Evolutionary conservation across 2,329 filamentous ascomycete genomes (phyloP).

Genomic region (Setomelanomma holmii): DNA sequence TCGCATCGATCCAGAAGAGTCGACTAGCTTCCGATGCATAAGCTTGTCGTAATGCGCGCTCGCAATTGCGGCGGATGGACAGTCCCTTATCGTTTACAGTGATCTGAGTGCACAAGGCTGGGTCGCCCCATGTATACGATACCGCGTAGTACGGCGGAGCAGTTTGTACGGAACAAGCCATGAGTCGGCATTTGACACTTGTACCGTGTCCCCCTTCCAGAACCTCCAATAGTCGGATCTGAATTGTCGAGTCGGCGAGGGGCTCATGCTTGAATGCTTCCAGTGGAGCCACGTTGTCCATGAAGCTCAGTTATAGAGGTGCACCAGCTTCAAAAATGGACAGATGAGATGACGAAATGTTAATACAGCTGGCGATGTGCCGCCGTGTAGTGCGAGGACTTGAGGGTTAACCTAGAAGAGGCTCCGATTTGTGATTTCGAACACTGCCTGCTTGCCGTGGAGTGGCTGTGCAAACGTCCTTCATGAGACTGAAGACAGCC

Average conservation of each 20-base stretch:
- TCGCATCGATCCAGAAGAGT: slow-evolving; percentile 11
- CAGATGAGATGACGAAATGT: too few relatives aligned
- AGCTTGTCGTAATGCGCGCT: slow-evolving; percentile 1
- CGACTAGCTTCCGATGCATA: not conserved
- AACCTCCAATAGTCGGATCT: slow-evolving; percentile 2
- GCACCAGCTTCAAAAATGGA: too few relatives aligned
- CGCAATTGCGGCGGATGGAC: not conserved
- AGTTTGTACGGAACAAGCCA: slow-evolving; percentile 1
- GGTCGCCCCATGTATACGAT: slow-evolving; percentile 38
- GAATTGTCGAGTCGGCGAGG: not conserved
- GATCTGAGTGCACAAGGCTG: not conserved
- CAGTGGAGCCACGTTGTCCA: too few relatives aligned
- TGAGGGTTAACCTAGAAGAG: too few relatives aligned
- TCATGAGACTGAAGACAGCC: too few relatives aligned
- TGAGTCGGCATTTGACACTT: not conserved
- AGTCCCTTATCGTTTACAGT: not conserved
- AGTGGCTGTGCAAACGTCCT: too few relatives aligned
- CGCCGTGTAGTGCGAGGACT: too few relatives aligned
- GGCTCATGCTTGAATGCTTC: not conserved
- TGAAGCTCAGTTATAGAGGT: too few relatives aligned
- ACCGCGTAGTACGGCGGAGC: slow-evolving; percentile 36
- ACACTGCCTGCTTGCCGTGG: too few relatives aligned
- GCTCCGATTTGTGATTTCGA: too few relatives aligned
- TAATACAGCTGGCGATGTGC: too few relatives aligned
- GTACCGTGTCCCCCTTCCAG: not conserved